Base-by-base conservation (phyloP, 2,329 filamentous ascomycete genomes). In the Dothiorella sarmentorum region DNA sequence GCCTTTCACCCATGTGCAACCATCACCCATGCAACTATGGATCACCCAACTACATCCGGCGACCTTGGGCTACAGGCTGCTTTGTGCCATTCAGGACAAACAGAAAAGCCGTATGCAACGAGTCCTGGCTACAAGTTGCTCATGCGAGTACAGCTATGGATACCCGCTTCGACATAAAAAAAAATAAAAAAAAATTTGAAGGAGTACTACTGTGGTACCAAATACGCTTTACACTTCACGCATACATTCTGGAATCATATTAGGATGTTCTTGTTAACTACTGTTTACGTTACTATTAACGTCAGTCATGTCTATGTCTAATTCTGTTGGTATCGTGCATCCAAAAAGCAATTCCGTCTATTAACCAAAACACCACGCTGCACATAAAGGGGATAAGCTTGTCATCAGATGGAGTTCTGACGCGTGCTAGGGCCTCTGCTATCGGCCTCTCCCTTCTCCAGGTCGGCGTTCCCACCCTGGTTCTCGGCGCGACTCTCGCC, bases 371-470 rank as follows among this genome's bases (percentile, higher is more conserved):
- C 49, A 27, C 49, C 49, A 18, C n/a, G 35, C 31, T 53, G 20
- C n/a, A 27, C 24, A 53, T 15, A 17, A n/a, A 27, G 9, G 5
- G 24, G 24, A 26, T 15, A 24, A 22, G 11, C 15, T 6, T 5
- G 22, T 10, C 31, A n/a, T 58, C 24, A 58, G n/a, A n/a, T 31
- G 15, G 43, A 40, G 33, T 17, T 22, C 24, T 47, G 55, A 13
- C 20, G 13, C 17, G 55, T 47, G 33, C 55, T 58, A 3, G 55
- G 55, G 13, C 24, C 24, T 17, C 26, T 40, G 31, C 55, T 58
- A 33, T 26, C 33, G 17, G 24, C 40, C 2, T 56, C 53, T 13
- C 29, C 20, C 33, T 47, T 58, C 33, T 49, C 44, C 55, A 40
- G 13, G 43, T 47, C 42, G 11, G 27, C 35, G 20, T 26, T 18